phyloP scores from a whole-genome alignment of 129 eudicot species.

The Mikania micrantha region DNA sequence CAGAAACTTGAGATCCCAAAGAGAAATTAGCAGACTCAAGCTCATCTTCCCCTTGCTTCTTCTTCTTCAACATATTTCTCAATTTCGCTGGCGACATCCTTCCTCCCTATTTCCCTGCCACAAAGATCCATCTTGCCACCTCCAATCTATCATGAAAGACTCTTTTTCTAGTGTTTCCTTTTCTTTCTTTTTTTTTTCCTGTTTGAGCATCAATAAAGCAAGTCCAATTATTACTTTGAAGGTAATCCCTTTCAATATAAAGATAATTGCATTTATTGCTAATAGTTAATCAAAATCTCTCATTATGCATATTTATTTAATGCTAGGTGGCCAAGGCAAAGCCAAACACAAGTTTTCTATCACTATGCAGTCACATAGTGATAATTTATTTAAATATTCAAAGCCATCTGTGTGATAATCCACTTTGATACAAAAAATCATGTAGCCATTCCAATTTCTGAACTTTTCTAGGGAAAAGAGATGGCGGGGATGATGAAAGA shows the following conservation, averaged over 20 bases:
- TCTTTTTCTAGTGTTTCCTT: neutral
- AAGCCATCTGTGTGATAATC: constrained; percentile 17
- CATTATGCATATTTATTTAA: constrained; percentile 17
- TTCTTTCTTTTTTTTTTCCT: neutral
- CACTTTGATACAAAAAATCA: neutral
- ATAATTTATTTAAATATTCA: constrained; percentile 19
- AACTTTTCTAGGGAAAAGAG: constrained; percentile 32
- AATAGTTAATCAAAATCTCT: neutral
- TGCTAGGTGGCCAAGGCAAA: constrained; percentile 51
- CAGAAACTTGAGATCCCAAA: no score
- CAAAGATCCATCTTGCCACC: neutral
- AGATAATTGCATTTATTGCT: constrained; percentile 5
- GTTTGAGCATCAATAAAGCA: neutral
- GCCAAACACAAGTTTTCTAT: constrained; percentile 42
- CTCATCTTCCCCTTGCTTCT: no score
- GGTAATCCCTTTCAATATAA: neutral
- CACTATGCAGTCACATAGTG: constrained; percentile 21
- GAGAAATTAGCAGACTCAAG: no score
- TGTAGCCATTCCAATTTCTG: constrained; percentile 13
- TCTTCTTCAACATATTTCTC: no score
- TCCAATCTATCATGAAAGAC: neutral
- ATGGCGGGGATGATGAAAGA: constrained; percentile 22
- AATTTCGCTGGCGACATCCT: no score
- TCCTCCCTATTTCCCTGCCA: no score
- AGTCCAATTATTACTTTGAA: neutral